Conservation (phyloP, 495 filamentous ascomycete genomes). For the Haplographium delicatum region DNA sequence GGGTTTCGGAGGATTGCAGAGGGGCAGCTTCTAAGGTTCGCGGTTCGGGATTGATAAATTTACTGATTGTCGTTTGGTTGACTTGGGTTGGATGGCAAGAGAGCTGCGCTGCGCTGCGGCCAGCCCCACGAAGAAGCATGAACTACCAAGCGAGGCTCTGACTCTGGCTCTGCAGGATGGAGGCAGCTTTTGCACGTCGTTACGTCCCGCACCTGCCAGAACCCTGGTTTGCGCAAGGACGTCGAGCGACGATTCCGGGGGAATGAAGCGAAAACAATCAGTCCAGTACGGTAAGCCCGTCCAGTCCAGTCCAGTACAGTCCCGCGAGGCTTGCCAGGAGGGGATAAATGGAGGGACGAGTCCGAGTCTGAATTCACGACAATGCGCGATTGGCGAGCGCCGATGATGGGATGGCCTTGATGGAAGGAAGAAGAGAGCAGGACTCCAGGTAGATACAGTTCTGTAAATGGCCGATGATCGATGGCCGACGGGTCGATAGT, state of each 20-base stretch:
- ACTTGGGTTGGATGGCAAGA: not conserved
- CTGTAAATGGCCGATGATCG: too few species aligned
- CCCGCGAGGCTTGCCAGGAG: too few species aligned
- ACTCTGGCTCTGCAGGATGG: too few species aligned
- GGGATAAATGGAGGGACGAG: not conserved
- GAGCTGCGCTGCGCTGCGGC: not conserved
- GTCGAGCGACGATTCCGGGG: not conserved
- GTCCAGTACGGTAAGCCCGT: not conserved
- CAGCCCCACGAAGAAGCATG: not conserved
- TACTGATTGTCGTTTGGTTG: not conserved
- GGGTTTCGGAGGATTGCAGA: not conserved
- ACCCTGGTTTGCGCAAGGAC: not conserved
- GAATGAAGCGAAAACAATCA: not conserved
- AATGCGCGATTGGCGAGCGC: slow-evolving; percentile 2
- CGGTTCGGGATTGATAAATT: too few species aligned
- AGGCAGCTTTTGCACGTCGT: too few species aligned
- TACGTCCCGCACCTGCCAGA: not conserved
- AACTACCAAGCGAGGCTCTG: too few species aligned
- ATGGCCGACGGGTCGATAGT: too few species aligned
- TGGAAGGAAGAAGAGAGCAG: too few species aligned
- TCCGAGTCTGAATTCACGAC: too few species aligned
- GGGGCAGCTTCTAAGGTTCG: too few species aligned
- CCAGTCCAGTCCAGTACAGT: too few species aligned
- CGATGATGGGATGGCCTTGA: too few species aligned
- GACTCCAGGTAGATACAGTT: not conserved